Evolutionary conservation across 768 basidiomycete species (phyloP), one percentile per base, ranked within the genome.

Genomic region (Auricularia sp.): DNA sequence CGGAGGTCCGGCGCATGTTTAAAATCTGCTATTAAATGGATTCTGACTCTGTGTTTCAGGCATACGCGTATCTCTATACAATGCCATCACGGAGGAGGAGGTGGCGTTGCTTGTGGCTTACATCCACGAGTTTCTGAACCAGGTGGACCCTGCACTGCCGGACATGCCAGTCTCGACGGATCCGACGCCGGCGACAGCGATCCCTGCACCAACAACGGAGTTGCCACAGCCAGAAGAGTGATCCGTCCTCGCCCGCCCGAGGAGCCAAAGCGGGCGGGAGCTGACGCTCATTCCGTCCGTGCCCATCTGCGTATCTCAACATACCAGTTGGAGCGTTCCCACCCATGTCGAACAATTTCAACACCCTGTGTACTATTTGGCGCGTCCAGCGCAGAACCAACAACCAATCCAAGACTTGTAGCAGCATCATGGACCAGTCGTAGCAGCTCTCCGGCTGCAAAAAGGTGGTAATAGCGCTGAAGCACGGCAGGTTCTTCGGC

Each of bases 391-490:
- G 71, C 70, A 3, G 75, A 64, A 4, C 85, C 83, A 36, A 93
- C 77, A 3, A 74, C 66, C 34, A 94, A 71, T 0, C 77, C 82
- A 65, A 92, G 73, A 29, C 77, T 82, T 35, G 71, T 67, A 3
- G 89, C 89, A 0, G 94, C 94, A 39, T 83, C 79, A 7, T 67
- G 64, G 4, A 89, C 83, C 10, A 97, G 80, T 13, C 73, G 74
- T 18, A 71, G 67, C 61, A 99, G 81, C 75, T 99, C 97, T 21
- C 88, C 90, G 54, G 84, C 78, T 0, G 85, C 82, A 72, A 98
- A 99, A 83, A 99, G 90, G 73, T 99, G 97, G 73, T 99, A 99
- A 73, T 97, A 99, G 64, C 97, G 83, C 72, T 94, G 86, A 77
- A 85, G 90, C 3, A 89, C 79, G 67, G 83, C 77, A 61, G 75